Evolutionary conservation across 352 stramenopile genomes (phyloP), one percentile per base, ranked within the genome.

Genomic region (Peronospora farinosa): DNA sequence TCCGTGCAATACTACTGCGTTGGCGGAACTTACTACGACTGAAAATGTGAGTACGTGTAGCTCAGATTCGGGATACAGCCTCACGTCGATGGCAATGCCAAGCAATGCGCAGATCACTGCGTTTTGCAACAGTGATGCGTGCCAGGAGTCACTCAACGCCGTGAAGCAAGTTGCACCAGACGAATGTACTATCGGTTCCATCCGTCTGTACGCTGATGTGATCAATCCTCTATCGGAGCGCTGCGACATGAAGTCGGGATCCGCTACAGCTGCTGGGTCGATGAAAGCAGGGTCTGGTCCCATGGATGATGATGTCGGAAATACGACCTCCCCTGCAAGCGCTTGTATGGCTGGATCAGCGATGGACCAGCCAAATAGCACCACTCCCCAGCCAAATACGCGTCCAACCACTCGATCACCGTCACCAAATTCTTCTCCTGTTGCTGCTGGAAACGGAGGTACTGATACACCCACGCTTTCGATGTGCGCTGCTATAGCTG

Each of bases 71-170:
- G 61, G 64, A 19, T 77, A 78, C 56, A 63, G 57, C 16, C 55
- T 65, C 23, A 36, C 58, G 13, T 72, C 64, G 10, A 57, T 68
- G 41, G 31, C 40, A 2, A 21, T 49, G n/a, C 42, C 65, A 8
- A 67, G 47, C 11, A 37, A 68, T 13, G 53, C 51, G 5, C 60
- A 69, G 15, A 45, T 75, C 25, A 45, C 16, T 23, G 49, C 52
- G 25, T 51, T 75, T 13, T 80, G 70, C 54, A 57, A 39, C 6
- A 67, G 59, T 39, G 36, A 56, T 10, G 49, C 57, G n/a, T 80
- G 70, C 46, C 49, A 45, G 1, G 37, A 54, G 4, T 53, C 57
- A 16, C 40, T 80, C 8, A 33, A 57, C 11, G 27, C 45, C 2
- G 23, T 77, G 17, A 55, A 64, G 38, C 38, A 54, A 43, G 45